phyloP scores from a whole-genome alignment of 140 eudicot species.

The Senecio squalidus region DNA sequence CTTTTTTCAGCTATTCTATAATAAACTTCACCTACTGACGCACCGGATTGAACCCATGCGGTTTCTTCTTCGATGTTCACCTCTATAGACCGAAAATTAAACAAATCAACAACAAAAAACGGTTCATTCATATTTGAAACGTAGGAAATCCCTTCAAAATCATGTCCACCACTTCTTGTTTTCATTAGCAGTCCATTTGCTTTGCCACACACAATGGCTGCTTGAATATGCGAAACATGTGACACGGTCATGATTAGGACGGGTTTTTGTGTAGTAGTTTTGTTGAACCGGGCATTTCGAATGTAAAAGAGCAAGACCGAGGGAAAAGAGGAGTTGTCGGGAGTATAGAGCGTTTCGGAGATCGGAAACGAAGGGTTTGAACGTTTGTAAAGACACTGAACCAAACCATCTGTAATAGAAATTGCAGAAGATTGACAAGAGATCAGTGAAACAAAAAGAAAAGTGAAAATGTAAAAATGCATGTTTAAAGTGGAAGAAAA shows the following conservation, averaged over 20 bases:
- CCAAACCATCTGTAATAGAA: constrained; percentile 4
- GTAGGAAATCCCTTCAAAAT: constrained; percentile 32
- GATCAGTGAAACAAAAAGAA: constrained; percentile 5
- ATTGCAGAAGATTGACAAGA: constrained; percentile 5
- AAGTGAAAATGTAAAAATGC: constrained; percentile 8
- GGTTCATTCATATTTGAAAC: constrained; percentile 19
- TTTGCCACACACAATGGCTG: constrained; percentile 22
- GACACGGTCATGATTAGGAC: constrained; percentile 19
- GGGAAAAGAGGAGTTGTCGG: constrained; percentile 19
- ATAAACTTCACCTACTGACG: constrained; percentile 44
- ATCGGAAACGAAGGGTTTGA: constrained; percentile 24
- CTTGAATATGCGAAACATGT: constrained; percentile 28
- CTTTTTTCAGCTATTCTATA: constrained; percentile 35
- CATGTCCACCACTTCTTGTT: constrained; percentile 34
- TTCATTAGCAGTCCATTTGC: constrained; percentile 14
- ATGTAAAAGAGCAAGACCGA: constrained; percentile 22
- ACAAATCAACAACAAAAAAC: constrained; percentile 48
- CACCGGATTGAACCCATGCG: constrained; percentile 57
- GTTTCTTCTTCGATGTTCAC: constrained; percentile 29
- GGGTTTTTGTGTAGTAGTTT: constrained; percentile 18
- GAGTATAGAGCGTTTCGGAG: constrained; percentile 16
- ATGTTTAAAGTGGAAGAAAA: no score
- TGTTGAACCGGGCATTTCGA: constrained; percentile 23
- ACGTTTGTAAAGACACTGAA: constrained; percentile 14
- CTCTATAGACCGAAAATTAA: constrained; percentile 30